Evolutionary conservation across 768 basidiomycete species (phyloP).

Genomic region (Hemileccinum rubropunctum): DNA sequence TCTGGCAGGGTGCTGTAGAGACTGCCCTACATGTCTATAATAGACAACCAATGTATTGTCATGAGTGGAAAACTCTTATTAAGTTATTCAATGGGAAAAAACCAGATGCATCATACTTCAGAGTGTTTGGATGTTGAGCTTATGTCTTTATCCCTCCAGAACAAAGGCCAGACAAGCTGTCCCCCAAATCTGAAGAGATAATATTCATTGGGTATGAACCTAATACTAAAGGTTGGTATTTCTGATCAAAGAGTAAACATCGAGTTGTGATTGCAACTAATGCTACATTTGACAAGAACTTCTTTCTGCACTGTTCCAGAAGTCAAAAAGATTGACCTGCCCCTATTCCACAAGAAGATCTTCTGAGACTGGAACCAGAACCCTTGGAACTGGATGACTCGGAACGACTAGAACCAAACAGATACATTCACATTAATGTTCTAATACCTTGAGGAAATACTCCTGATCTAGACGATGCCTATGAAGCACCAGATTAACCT

Average conservation of each 20-base stretch:
- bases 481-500: too few relatives aligned
- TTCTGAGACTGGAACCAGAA: too few relatives aligned
- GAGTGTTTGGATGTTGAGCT: background rate
- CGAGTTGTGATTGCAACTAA: background rate
- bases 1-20: background rate
- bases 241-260: background rate
- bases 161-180: background rate
- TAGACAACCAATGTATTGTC: background rate
- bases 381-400: too few relatives aligned
- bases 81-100: background rate
- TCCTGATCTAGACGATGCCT: too few relatives aligned
- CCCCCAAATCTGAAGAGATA: background rate
- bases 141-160: background rate
- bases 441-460: too few relatives aligned
- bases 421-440: too few relatives aligned
- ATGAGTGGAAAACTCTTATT: background rate
- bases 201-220: background rate
- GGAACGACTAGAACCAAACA: too few relatives aligned
- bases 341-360: too few relatives aligned
- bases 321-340: too few relatives aligned
- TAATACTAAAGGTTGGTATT: background rate
- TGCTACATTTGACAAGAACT: background rate
- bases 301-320: background rate
- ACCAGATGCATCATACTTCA: background rate
- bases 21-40: background rate